phyloP scores from a whole-genome alignment of 306 rosid genomes.

The Trifolium repens region DNA sequence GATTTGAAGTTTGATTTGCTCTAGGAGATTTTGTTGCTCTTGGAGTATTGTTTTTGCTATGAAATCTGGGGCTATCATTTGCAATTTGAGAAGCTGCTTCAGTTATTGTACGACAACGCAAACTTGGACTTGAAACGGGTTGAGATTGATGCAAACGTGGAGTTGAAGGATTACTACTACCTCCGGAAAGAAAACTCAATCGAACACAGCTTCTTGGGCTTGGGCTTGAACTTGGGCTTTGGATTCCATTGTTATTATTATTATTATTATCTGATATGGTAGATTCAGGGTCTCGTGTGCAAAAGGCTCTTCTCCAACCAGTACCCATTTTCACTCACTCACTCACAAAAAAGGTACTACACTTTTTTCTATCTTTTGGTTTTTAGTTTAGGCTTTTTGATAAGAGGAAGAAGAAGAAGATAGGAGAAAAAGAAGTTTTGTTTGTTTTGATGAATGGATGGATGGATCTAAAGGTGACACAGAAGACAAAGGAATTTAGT shows the following conservation, averaged over 20 bases:
- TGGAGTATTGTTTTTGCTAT: constrained; percentile 50
- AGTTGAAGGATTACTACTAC: constrained; percentile 76
- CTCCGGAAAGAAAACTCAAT: constrained; percentile 68
- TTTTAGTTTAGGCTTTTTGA: background rate
- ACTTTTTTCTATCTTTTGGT: constrained; percentile 29
- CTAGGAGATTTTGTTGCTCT: constrained; percentile 57
- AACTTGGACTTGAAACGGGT: constrained; percentile 44
- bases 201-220: constrained; percentile 79
- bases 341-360: background rate
- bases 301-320: constrained; percentile 96
- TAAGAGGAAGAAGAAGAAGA: constrained; percentile 23
- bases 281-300: constrained; percentile 75
- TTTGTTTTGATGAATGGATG: constrained; percentile 45
- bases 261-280: constrained; percentile 52
- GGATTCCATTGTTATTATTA: constrained; percentile 52
- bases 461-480: constrained; percentile 52
- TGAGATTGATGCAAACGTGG: constrained; percentile 53
- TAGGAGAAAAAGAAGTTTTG: constrained; percentile 39
- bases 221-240: constrained; percentile 55
- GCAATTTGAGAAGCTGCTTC: constrained; percentile 40
- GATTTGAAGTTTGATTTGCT: constrained; percentile 56
- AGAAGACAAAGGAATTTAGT: constrained; percentile 58
- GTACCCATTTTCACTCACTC: constrained; percentile 67
- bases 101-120: constrained; percentile 59
- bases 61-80: constrained; percentile 50